Conservation (phyloP, 78 protist species). For the Planoprotostelium fungivorum region DNA sequence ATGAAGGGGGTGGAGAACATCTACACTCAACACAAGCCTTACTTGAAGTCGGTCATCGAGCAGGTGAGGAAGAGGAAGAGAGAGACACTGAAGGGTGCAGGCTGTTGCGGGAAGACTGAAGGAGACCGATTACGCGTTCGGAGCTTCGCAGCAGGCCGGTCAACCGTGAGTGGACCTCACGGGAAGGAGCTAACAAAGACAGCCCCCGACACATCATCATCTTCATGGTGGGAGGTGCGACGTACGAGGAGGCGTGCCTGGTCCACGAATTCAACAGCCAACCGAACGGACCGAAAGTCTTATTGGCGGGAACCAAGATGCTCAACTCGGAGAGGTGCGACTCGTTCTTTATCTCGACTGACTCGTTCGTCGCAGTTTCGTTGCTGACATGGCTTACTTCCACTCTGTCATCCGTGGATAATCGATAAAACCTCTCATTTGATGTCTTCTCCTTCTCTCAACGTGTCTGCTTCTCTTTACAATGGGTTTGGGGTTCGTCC, state of each 20-base stretch:
- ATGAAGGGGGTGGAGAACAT: constrained; percentile 85
- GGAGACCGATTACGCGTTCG: constrained; percentile 48
- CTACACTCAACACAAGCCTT: constrained; percentile 91
- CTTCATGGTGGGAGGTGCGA: constrained; percentile 86
- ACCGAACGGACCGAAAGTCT: not conserved
- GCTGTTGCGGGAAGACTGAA: constrained; percentile 45
- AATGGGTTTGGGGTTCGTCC: too few relatives aligned
- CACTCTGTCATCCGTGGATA: too few relatives aligned
- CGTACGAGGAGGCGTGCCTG: constrained; percentile 88
- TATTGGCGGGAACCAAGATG: not conserved
- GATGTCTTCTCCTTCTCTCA: too few relatives aligned
- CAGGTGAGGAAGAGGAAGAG: not conserved
- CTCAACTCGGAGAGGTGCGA: not conserved
- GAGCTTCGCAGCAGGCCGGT: not conserved
- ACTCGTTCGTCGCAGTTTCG: too few relatives aligned
- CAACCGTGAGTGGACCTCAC: not conserved
- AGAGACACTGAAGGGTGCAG: not conserved
- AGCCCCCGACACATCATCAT: constrained; percentile 78
- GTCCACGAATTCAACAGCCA: constrained; percentile 54
- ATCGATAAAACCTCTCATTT: too few relatives aligned
- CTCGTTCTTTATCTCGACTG: too few relatives aligned
- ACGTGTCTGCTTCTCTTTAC: too few relatives aligned
- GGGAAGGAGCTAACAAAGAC: not conserved
- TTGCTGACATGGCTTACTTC: too few relatives aligned
- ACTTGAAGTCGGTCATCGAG: constrained; percentile 49